Evolutionary conservation across 1,139 yeast species (phyloP).

Genomic region (Saccharomyces hybrid): DNA sequence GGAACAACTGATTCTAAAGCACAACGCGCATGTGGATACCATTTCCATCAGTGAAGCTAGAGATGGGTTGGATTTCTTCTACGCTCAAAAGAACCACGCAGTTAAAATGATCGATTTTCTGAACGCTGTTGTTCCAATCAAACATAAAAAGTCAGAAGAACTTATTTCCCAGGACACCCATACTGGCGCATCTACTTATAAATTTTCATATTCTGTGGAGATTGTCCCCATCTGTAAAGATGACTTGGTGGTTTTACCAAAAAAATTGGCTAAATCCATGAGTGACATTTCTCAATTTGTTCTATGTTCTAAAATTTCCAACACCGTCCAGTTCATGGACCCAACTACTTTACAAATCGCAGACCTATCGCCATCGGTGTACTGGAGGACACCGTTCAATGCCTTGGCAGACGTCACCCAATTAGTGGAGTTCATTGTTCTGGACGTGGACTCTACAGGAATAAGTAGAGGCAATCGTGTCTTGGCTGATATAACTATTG

Average conservation of each 20-base stretch:
- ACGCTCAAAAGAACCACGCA: slow-evolving; percentile 85
- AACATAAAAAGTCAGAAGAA: slow-evolving; percentile 80
- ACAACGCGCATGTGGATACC: slow-evolving; percentile 92
- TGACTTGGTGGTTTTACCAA: slow-evolving; percentile 86
- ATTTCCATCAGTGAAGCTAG: slow-evolving; percentile 85
- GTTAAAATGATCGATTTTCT: slow-evolving; percentile 89
- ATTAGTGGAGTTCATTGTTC: slow-evolving; percentile 78
- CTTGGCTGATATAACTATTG: slow-evolving; percentile 82
- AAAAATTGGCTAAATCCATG: slow-evolving; percentile 70
- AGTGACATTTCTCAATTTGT: slow-evolving; percentile 83
- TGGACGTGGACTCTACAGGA: slow-evolving; percentile 93
- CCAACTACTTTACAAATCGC: slow-evolving; percentile 74
- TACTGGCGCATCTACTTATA: slow-evolving; percentile 79
- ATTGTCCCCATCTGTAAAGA: slow-evolving; percentile 97
- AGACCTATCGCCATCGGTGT: slow-evolving; percentile 67
- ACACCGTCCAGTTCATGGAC: slow-evolving; percentile 78
- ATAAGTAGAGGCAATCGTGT: slow-evolving; percentile 72
- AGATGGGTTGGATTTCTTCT: slow-evolving; percentile 93
- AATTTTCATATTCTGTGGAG: slow-evolving; percentile 88
- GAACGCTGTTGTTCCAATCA: slow-evolving; percentile 79
- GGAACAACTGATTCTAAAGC: slow-evolving; percentile 89
- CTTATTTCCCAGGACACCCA: slow-evolving; percentile 89
- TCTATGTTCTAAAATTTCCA: slow-evolving; percentile 75
- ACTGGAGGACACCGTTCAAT: slow-evolving; percentile 82
- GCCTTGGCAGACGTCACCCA: slow-evolving; percentile 72